Evolutionary conservation across 2,329 filamentous ascomycete genomes (phyloP).

Genomic region (Pseudocercospora pini-densiflorae): DNA sequence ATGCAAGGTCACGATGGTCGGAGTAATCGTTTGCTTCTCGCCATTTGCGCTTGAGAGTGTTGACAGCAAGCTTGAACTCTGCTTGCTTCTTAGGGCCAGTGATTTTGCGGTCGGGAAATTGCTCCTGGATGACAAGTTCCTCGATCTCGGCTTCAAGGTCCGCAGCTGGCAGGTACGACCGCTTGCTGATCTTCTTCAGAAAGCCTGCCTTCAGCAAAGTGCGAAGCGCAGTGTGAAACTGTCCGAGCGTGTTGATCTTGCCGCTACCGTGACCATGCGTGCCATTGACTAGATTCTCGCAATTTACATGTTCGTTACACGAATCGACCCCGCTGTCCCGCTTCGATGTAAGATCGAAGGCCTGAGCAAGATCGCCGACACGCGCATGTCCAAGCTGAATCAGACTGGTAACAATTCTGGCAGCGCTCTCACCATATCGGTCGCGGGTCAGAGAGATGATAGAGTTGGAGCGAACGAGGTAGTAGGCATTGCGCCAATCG

Average conservation of each 20-base stretch:
- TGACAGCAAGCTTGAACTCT: conserved; percentile 63
- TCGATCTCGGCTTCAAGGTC: conserved; percentile 66
- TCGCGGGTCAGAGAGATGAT: conserved; percentile 76
- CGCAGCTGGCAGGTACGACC: conserved; percentile 58
- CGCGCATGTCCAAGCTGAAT: conserved; percentile 78
- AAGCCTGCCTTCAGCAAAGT: conserved; percentile 67
- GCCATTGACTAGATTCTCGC: conserved; percentile 24
- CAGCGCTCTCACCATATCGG: conserved; percentile 74
- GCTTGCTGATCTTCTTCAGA: conserved; percentile 63
- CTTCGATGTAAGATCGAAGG: conserved; percentile 55
- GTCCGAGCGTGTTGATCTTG: conserved; percentile 43
- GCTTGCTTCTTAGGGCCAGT: conserved; percentile 70
- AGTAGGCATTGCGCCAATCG: conserved; percentile 79
- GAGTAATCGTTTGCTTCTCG: conserved; percentile 47
- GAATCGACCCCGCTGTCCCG: conserved; percentile 36
- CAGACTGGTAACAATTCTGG: conserved; percentile 74
- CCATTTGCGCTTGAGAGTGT: conserved; percentile 59
- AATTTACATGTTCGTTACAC: conserved; percentile 30
- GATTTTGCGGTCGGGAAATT: conserved; percentile 57
- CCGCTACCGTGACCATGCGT: conserved; percentile 12
- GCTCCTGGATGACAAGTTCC: conserved; percentile 61
- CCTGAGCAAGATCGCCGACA: conserved; percentile 70
- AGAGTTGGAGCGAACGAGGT: conserved; percentile 78
- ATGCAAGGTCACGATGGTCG: conserved; percentile 33
- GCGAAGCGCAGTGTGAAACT: conserved; percentile 51